Percentiles rank a stretch among this genome's conserved stretches.
phyloP scores from a whole-genome alignment of 768 basidiomycete species.

The Tricholoma matsutake region DNA sequence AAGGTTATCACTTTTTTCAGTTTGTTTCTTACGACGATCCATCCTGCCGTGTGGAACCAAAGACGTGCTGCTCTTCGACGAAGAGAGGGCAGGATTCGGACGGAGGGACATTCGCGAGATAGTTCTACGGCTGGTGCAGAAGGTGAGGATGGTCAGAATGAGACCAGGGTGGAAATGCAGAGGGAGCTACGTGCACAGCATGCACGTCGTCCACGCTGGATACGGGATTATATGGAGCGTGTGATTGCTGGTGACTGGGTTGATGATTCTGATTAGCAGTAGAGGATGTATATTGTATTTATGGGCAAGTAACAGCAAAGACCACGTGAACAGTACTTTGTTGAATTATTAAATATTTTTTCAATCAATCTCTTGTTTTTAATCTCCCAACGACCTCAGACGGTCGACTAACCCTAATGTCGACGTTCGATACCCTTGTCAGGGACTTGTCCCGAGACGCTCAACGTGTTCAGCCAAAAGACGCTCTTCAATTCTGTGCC shows the following conservation, averaged over 20 bases:
- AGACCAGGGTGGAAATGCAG: conserved; percentile 33
- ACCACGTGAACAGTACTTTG: too few species aligned
- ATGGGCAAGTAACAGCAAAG: background rate
- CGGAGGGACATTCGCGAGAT: conserved; percentile 53
- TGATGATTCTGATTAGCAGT: conserved; percentile 54
- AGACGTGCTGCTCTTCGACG: conserved; percentile 54
- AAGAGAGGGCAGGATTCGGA: conserved; percentile 64
- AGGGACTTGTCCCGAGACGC: conserved; percentile 84
- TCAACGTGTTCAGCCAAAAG: conserved; percentile 82
- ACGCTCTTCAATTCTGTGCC: conserved; percentile 89
- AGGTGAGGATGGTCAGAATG: conserved; percentile 27
- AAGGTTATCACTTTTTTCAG: conserved; percentile 52
- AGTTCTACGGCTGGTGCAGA: conserved; percentile 25
- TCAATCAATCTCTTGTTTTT: conserved; percentile 19
- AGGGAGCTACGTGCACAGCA: conserved; percentile 48
- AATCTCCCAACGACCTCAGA: background rate
- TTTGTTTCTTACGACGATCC: conserved; percentile 57
- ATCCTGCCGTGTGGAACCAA: conserved; percentile 75
- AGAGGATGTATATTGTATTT: conserved; percentile 18
- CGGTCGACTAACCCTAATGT: conserved; percentile 34
- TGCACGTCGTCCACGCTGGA: conserved; percentile 55
- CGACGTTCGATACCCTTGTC: conserved; percentile 81
- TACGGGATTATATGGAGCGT: conserved; percentile 60
- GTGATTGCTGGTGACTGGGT: conserved; percentile 66
- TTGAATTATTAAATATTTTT: background rate